These are phyloP conservation scores for Pestalotiopsis sp. DNA, from an alignment of 2,329 filamentous ascomycete genomes.

Conservation along the genomic window DNA sequence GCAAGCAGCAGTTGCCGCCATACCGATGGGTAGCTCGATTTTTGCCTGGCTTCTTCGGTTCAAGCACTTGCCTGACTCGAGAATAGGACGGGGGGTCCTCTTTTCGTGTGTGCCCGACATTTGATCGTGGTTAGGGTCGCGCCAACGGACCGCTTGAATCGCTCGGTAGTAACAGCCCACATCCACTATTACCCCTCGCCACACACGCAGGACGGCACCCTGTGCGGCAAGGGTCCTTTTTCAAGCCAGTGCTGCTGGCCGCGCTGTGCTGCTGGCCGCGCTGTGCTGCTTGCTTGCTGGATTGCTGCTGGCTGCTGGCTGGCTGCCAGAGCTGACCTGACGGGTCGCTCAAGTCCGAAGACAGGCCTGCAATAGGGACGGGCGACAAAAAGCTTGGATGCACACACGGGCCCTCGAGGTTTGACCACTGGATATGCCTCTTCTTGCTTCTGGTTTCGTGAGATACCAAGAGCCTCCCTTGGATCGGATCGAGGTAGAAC, in stretches of 20 bases:
- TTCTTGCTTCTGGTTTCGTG: neutral
- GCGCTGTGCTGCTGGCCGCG: too few species aligned
- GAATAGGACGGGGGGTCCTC: conserved; percentile 13
- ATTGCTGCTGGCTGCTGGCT: neutral
- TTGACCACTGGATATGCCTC: neutral
- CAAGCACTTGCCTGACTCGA: conserved; percentile 20
- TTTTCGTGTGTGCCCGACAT: conserved; percentile 17
- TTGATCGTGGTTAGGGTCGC: conserved; percentile 14
- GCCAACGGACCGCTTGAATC: conserved; percentile 20
- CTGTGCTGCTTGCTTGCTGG: too few species aligned
- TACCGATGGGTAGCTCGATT: conserved; percentile 4
- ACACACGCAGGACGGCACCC: conserved; percentile 14
- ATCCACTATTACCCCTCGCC: conserved; percentile 23
- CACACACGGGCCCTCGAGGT: neutral
- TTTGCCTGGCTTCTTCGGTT: conserved; percentile 2
- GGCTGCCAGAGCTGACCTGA: neutral
- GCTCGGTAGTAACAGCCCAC: conserved; percentile 17
- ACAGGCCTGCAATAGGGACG: conserved; percentile 18
- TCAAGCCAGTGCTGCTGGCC: conserved; percentile 1
- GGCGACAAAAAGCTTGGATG: neutral
- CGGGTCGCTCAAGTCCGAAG: conserved; percentile 8
- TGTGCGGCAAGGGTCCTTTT: conserved; percentile 18
- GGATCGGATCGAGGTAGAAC: neutral
- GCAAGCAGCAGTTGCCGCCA: neutral
- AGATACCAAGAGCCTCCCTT: neutral